These are phyloP conservation scores for Cicer bijugum DNA, from an alignment of 306 rosid species.

Conservation along the genomic window DNA sequence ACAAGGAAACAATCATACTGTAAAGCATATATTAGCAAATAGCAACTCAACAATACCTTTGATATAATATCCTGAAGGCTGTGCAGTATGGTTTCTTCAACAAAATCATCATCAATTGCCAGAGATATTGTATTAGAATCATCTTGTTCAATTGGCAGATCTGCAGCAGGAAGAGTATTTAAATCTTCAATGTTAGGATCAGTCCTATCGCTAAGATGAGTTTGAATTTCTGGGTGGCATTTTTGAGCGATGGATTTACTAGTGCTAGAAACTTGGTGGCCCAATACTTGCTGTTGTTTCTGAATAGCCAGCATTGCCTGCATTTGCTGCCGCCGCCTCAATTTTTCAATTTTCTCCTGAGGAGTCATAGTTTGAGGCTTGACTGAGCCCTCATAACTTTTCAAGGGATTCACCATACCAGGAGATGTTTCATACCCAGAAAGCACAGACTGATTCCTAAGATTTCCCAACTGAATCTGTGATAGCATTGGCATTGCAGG, in stretches of 20 bases:
- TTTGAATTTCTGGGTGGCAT: constrained; percentile 55
- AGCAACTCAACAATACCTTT: constrained; percentile 65
- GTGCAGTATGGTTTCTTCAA: constrained; percentile 66
- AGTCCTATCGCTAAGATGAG: constrained; percentile 54
- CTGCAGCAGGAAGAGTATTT: constrained; percentile 53
- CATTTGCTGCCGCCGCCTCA: constrained; percentile 92
- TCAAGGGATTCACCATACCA: constrained; percentile 45
- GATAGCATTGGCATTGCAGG: constrained; percentile 66
- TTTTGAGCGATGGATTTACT: constrained; percentile 54
- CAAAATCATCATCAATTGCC: constrained; percentile 57
- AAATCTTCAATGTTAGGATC: constrained; percentile 62
- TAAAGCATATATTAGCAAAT: constrained; percentile 43
- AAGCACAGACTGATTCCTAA: constrained; percentile 52
- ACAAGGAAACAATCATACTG: constrained; percentile 41
- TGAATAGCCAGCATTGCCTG: constrained; percentile 97
- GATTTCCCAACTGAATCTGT: constrained; percentile 59
- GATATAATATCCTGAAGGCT: constrained; percentile 74
- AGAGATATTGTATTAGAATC: constrained; percentile 70
- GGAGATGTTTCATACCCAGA: constrained; percentile 59
- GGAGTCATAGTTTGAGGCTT: constrained; percentile 82
- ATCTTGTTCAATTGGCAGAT: constrained; percentile 67
- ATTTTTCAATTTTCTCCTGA: constrained; percentile 90
- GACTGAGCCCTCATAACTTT: constrained; percentile 53
- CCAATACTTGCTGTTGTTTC: constrained; percentile 75
- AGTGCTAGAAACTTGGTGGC: constrained; percentile 58